Evolutionary conservation across 1,284 basidiomycete genomes (phyloP), one percentile per base, ranked within the genome.

Genomic region (Phellopilus nigrolimitatus): DNA sequence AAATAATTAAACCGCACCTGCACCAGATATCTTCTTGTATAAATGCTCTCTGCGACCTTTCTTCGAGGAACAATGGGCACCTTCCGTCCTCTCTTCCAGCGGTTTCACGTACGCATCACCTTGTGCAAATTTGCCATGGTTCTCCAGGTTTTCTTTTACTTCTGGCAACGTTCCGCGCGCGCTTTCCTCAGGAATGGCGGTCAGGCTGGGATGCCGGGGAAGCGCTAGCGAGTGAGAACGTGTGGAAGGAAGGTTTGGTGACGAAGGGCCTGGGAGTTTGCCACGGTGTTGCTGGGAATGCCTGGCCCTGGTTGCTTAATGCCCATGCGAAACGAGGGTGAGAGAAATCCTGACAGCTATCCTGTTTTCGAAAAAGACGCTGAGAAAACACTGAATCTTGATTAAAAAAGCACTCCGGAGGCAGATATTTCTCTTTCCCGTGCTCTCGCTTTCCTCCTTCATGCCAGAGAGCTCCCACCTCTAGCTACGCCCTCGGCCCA

Each of bases 81-180:
- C 46, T 54, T 19, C 53, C 53, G 7, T 54, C 53, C 8, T 54
- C 53, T 6, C 41, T 54, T 2, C 53, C 53, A 13, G 38, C 22
- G 19, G 49, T 49, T 27, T 6, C 8, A 9, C 43, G 34, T 8
- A 22, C 45, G 17, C 28, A 48, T 30, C 15, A 47, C 12, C 36
- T 40, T n/a, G 46, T 37, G 19, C 51, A 53, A 21, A 48, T 53
- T 9, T 53, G 51, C 22, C 46, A 53, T 24, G 51, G 51, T 4
- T 33, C 46, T 10, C 51, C 51, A 2, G 51, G 51, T 5, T 28
- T 53, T 10, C 40, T 53, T 5, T 3, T 53, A 15, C 51, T 53
- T 24, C 38, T 53, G 7, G 51, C 40, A n/a, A 34, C 33, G 4
- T 41, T 48, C 25, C 36, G 38, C 13, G 13, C 8, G 3, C 46